Conservation (phyloP, 2,329 filamentous ascomycete species). For the Chrysosporium keratinophilum region DNA sequence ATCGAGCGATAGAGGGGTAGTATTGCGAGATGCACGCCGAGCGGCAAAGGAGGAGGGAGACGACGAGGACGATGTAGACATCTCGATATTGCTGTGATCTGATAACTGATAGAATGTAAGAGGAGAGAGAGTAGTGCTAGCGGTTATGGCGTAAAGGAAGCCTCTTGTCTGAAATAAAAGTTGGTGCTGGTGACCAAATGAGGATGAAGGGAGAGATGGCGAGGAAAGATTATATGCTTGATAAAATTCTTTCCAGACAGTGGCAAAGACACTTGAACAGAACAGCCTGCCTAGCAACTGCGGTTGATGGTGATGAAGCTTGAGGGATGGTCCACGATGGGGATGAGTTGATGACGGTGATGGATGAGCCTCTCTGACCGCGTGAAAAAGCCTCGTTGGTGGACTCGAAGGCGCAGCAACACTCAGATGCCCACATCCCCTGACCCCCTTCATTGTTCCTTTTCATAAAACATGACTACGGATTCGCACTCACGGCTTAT, state of each 20-base stretch:
- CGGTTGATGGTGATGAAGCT: background rate
- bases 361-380: background rate
- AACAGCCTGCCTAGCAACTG: background rate
- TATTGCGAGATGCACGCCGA: conserved; percentile 19
- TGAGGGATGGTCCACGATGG: background rate
- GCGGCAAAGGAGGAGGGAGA: conserved; percentile 21
- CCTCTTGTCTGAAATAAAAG: no score
- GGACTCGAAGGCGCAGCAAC: background rate
- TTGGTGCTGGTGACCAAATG: no score
- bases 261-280: background rate
- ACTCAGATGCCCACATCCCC: background rate
- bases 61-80: conserved; percentile 18
- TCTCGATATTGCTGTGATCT: background rate
- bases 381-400: background rate
- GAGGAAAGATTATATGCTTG: no score
- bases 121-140: background rate
- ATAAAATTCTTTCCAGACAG: background rate
- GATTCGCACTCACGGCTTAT: background rate
- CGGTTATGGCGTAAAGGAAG: background rate
- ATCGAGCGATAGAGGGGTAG: conserved; percentile 35
- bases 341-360: background rate
- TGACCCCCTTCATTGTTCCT: background rate
- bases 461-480: no score
- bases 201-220: no score
- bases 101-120: background rate